These are phyloP conservation scores for Ambrosia hybrid DNA, from an alignment of 140 eudicot genomes.

Conservation along the genomic window DNA sequence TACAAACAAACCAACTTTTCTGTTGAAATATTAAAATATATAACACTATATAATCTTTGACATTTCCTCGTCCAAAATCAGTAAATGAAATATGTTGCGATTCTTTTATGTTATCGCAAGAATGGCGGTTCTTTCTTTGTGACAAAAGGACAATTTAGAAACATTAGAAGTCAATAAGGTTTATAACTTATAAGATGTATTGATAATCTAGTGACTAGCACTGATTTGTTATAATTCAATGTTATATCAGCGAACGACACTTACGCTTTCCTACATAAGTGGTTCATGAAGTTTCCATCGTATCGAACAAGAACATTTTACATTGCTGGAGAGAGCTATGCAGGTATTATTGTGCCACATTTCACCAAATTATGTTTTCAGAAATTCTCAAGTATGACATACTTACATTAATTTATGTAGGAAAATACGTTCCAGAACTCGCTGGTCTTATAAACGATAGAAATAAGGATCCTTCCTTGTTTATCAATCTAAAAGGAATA, in stretches of 20 bases:
- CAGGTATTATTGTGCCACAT: constrained; percentile 45
- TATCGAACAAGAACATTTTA: constrained; percentile 58
- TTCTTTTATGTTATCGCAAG: background rate
- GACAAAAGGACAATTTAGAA: background rate
- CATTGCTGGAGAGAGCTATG: constrained; percentile 97
- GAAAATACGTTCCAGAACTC: constrained; percentile 87
- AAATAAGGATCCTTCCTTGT: constrained; percentile 58
- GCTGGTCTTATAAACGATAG: constrained; percentile 74
- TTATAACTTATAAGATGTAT: background rate
- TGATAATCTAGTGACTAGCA: background rate
- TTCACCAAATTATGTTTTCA: constrained; percentile 8
- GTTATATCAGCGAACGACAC: constrained; percentile 72
- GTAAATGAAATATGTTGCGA: background rate
- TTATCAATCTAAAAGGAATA: constrained; percentile 79
- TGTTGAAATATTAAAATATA: background rate
- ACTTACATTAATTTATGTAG: constrained; percentile 37
- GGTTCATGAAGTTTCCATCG: constrained; percentile 86
- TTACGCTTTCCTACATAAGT: constrained; percentile 74
- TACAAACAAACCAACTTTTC: constrained; percentile 3
- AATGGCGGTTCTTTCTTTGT: background rate
- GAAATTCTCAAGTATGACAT: background rate
- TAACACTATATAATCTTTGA: background rate
- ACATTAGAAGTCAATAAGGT: background rate
- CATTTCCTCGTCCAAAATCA: background rate
- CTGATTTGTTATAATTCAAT: constrained; percentile 12